Conservation (phyloP, 2,329 filamentous ascomycete species). For the Pyrenochaeta sp. region DNA sequence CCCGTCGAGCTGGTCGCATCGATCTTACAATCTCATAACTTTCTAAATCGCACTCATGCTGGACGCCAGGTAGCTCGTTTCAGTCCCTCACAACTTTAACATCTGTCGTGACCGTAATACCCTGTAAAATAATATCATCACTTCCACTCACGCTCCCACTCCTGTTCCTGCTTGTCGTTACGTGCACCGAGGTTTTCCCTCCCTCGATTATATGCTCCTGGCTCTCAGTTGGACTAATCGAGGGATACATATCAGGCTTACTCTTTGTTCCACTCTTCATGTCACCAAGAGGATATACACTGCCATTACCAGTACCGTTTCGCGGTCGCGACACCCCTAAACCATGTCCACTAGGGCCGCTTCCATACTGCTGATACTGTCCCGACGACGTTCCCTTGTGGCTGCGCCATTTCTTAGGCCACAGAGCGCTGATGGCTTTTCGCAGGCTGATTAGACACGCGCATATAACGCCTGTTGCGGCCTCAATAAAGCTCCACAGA, state of each 20-base stretch:
- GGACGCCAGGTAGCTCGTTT: not conserved
- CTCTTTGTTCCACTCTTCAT: constrained; percentile 10
- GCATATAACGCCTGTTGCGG: constrained; percentile 37
- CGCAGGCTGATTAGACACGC: constrained; percentile 38
- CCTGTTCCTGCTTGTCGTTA: constrained; percentile 5
- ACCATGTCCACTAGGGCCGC: not conserved
- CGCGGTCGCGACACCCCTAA: not conserved
- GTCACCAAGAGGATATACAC: constrained; percentile 6
- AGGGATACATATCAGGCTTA: constrained; percentile 7
- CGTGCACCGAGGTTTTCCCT: constrained; percentile 1
- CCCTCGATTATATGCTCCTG: constrained; percentile 20
- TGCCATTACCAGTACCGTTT: not conserved
- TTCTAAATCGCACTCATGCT: not conserved
- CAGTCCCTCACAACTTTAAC: constrained; percentile 13
- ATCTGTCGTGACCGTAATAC: constrained; percentile 19
- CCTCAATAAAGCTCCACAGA: constrained; percentile 41
- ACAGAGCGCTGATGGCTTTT: constrained; percentile 16
- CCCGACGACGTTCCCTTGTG: constrained; percentile 9
- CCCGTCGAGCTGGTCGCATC: not conserved
- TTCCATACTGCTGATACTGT: constrained; percentile 11
- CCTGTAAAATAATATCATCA: constrained; percentile 7
- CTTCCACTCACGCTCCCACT: constrained; percentile 6
- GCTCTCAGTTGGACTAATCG: constrained; percentile 21
- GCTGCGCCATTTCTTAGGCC: constrained; percentile 26
- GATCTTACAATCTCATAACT: not conserved